Evolutionary conservation across 2,329 filamentous ascomycete genomes (phyloP).

Genomic region (Venturia pyrina): DNA sequence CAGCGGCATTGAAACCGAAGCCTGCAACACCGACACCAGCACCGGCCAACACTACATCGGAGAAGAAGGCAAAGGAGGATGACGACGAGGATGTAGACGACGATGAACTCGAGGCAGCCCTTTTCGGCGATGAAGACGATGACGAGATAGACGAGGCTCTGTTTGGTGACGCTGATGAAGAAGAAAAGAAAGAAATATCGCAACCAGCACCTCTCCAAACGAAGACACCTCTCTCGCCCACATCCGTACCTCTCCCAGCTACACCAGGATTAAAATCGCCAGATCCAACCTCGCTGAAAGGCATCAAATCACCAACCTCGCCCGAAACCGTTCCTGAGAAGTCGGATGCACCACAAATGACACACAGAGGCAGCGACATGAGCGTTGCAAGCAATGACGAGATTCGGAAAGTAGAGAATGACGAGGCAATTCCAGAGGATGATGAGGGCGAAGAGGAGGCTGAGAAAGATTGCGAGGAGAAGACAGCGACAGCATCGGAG

Average conservation of each 20-base stretch:
- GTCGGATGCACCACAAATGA: constrained; percentile 7
- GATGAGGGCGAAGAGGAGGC: constrained; percentile 14
- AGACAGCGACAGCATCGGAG: background rate
- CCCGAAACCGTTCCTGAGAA: constrained; percentile 2
- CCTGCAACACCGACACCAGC: background rate
- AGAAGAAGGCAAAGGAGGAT: background rate
- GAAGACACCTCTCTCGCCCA: constrained; percentile 9
- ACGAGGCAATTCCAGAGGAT: constrained; percentile 21
- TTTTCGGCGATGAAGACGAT: background rate
- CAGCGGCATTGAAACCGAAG: background rate
- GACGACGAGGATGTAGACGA: background rate
- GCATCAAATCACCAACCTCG: background rate
- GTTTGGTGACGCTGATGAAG: constrained; percentile 6
- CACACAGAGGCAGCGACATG: constrained; percentile 20
- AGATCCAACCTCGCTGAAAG: background rate
- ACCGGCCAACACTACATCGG: background rate
- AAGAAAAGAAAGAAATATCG: constrained; percentile 7
- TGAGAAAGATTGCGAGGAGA: constrained; percentile 7
- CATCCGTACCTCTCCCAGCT: constrained; percentile 5
- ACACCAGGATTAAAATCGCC: background rate
- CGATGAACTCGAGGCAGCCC: background rate
- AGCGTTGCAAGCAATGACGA: constrained; percentile 20
- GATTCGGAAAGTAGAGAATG: constrained; percentile 24
- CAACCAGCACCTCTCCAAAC: background rate
- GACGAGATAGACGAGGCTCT: background rate